A percentile compares a stretch with the other conserved stretches of the same genome.
phyloP scores from a whole-genome alignment of 2,329 filamentous ascomycete species.

The Aspergillus ibericus region DNA sequence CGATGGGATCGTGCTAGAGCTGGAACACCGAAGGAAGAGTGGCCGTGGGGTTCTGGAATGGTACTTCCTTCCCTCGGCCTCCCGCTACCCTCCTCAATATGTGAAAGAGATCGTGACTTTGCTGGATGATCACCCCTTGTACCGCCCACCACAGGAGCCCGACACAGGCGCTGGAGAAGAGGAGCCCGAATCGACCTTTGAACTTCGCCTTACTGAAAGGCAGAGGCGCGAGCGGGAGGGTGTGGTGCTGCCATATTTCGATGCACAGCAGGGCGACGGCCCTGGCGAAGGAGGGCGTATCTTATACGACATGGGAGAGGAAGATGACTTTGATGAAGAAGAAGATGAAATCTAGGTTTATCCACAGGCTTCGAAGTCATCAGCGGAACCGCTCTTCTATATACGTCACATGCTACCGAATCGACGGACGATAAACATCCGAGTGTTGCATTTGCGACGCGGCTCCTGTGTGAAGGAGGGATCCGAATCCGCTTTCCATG shows the following conservation, averaged over 20 bases:
- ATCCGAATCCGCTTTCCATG: background rate
- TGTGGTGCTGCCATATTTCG: slow-evolving; percentile 92
- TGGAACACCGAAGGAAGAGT: slow-evolving; percentile 83
- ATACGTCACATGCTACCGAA: background rate
- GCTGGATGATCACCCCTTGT: slow-evolving; percentile 75
- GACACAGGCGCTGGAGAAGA: slow-evolving; percentile 49
- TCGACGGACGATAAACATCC: background rate
- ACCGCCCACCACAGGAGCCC: slow-evolving; percentile 51
- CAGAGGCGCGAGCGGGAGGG: slow-evolving; percentile 83
- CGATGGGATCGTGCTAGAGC: slow-evolving; percentile 71
- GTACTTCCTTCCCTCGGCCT: slow-evolving; percentile 56
- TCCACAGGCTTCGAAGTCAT: background rate
- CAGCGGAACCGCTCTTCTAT: no score
- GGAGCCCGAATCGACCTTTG: slow-evolving; percentile 75
- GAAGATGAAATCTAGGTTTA: slow-evolving; percentile 76
- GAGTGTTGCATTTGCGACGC: background rate
- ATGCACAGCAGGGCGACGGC: slow-evolving; percentile 75
- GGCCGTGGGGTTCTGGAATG: slow-evolving; percentile 74
- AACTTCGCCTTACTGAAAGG: slow-evolving; percentile 83
- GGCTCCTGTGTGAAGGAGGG: background rate
- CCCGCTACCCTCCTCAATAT: slow-evolving; percentile 47
- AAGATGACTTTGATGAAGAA: slow-evolving; percentile 96
- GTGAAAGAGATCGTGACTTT: slow-evolving; percentile 58
- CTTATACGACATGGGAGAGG: slow-evolving; percentile 91
- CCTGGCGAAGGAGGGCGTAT: slow-evolving; percentile 87